These are phyloP conservation scores for Moesziomyces globuligerus DNA, from an alignment of 1,284 basidiomycete genomes.

Conservation along the genomic window DNA sequence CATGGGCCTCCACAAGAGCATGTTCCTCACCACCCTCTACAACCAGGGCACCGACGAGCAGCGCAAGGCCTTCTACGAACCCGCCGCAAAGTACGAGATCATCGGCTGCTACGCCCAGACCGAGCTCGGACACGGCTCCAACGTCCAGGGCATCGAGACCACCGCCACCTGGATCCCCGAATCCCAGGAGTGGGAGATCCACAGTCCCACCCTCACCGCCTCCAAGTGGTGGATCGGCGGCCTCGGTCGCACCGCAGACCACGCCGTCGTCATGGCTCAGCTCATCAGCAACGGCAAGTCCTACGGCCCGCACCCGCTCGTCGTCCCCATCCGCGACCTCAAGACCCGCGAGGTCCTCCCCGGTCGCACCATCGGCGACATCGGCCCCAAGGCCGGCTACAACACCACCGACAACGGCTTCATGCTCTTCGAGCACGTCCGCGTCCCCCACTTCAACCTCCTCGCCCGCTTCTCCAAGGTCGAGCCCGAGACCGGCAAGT, in stretches of 20 bases:
- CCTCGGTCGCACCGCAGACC: slow-evolving; percentile 67
- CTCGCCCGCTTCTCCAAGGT: slow-evolving; percentile 67
- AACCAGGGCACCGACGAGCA: slow-evolving; percentile 62
- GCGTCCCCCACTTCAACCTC: slow-evolving; percentile 68
- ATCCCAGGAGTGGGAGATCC: slow-evolving; percentile 55
- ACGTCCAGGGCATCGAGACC: slow-evolving; percentile 60
- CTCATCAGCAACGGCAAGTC: slow-evolving; percentile 67
- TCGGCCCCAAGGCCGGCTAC: slow-evolving; percentile 67
- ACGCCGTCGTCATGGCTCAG: slow-evolving; percentile 69
- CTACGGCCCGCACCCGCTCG: slow-evolving; percentile 67
- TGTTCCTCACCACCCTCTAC: slow-evolving; percentile 63
- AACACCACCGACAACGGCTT: slow-evolving; percentile 67
- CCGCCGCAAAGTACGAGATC: slow-evolving; percentile 54
- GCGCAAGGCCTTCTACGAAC: slow-evolving; percentile 56
- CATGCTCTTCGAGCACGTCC: slow-evolving; percentile 59
- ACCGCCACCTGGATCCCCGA: slow-evolving; percentile 55
- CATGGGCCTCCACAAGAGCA: slow-evolving; percentile 59
- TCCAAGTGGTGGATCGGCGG: slow-evolving; percentile 68
- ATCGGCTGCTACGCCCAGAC: slow-evolving; percentile 63
- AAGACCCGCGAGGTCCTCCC: slow-evolving; percentile 67
- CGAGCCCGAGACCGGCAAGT: slow-evolving; percentile 60
- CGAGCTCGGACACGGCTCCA: slow-evolving; percentile 62
- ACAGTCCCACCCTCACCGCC: slow-evolving; percentile 54
- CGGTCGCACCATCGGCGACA: slow-evolving; percentile 67
- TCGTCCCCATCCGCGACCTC: slow-evolving; percentile 67